These are phyloP conservation scores for Phaeosphaeria sp. DNA, from an alignment of 2,329 filamentous ascomycete genomes.

Conservation along the genomic window DNA sequence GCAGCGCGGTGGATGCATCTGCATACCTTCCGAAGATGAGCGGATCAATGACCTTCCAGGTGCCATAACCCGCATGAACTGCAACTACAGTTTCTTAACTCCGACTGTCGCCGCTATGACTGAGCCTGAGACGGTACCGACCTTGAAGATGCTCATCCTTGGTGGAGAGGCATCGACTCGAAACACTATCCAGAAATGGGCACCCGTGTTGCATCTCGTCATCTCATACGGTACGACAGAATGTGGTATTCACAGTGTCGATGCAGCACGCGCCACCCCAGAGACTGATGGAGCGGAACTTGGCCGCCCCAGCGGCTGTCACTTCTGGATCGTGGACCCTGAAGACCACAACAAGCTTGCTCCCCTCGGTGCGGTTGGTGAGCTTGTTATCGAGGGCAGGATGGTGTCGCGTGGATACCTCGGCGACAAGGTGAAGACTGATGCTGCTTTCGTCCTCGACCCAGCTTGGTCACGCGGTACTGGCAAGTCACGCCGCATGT, in stretches of 20 bases:
- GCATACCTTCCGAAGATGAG: conserved; percentile 59
- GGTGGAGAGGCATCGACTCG: conserved; percentile 4
- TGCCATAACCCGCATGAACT: conserved; percentile 49
- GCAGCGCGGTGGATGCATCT: conserved; percentile 60
- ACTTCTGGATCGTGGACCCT: conserved; percentile 33
- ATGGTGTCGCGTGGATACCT: conserved; percentile 29
- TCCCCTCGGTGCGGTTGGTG: conserved; percentile 25
- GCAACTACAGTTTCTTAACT: conserved; percentile 15
- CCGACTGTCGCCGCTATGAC: conserved; percentile 16
- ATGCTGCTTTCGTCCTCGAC: conserved; percentile 22
- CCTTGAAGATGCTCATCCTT: conserved; percentile 3
- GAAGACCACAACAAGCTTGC: conserved; percentile 22
- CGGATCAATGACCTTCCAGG: conserved; percentile 59
- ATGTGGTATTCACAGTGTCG: conserved; percentile 1
- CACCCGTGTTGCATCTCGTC: conserved; percentile 11
- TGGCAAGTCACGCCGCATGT: conserved; percentile 27
- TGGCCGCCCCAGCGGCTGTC: conserved; percentile 12
- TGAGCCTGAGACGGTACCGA: conserved; percentile 9
- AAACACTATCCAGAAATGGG: conserved; percentile 4
- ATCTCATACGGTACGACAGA: conserved; percentile 13
- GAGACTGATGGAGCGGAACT: conserved; percentile 8
- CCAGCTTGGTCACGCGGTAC: neutral
- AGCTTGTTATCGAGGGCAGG: conserved; percentile 33
- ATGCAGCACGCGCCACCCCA: neutral
- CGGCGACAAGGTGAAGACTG: conserved; percentile 17